Evolutionary conservation across 164 flowering plant species (phyloP), one percentile per base, ranked within the genome.

Genomic region (Tetrastigma voinierianum): DNA sequence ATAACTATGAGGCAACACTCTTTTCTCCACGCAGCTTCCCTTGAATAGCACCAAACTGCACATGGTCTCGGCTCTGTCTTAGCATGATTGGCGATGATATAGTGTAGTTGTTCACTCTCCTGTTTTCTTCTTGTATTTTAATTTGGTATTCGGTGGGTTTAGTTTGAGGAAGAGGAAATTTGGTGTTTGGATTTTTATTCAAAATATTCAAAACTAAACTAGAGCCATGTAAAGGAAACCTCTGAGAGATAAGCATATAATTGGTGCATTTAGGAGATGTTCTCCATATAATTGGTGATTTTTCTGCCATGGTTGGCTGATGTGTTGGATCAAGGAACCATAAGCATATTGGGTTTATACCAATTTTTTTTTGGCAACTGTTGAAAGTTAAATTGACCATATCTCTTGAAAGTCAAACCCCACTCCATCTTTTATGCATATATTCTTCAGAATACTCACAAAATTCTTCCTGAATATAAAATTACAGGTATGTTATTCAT

Each of bases 91-190:
- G 62, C 68, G 67, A 67, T 70, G 43, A 59, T 68, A n/a, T 69
- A 70, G 61, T 60, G 80, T 73, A 72, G 82, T 74, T 54, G 83
- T 77, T 83, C 64, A 53, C 46, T 76, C 56, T 49, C 72, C 59
- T 86, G 87, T 87, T 80, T 74, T 81, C 72, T 84, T 86, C 82
- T 62, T 76, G 70, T 82, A 70, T 75, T 80, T 64, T 70, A 70
- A 73, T 67, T 66, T 40, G 57, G 82, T 73, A 73, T 88, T 88
- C 81, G 91, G 91, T 88, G 77, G 72, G 87, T 76, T 83, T 85
- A 65, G 88, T 84, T 83, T 70, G 49, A 53, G 78, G 69, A 8
- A 66, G 57, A 62, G 64, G 61, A 67, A 52, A 57, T 51, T 68
- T 46, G 2, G 54, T 14, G 46, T 62, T n/a, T 25, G 17, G n/a